phyloP scores from a whole-genome alignment of 768 basidiomycete species.

The Suillus brevipes region DNA sequence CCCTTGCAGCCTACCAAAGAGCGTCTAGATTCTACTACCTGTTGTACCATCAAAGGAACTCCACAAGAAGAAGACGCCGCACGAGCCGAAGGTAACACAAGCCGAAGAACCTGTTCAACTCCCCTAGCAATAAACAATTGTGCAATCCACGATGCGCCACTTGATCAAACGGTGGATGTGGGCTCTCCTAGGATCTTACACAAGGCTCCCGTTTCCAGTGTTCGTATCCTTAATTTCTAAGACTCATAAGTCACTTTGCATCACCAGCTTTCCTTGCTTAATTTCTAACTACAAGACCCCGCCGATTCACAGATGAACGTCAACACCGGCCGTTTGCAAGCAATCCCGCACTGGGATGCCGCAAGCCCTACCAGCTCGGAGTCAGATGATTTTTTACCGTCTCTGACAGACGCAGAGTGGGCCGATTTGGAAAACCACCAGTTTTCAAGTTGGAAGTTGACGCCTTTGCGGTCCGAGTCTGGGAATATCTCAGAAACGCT shows the following conservation, averaged over 20 bases:
- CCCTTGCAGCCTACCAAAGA: background rate
- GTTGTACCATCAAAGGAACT: background rate
- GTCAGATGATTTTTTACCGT: slow-evolving; percentile 8
- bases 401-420: slow-evolving; percentile 19
- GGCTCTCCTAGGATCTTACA: background rate
- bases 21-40: background rate
- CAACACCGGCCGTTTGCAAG: background rate
- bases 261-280: too few relatives aligned
- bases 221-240: background rate
- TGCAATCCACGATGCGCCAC: slow-evolving; percentile 11
- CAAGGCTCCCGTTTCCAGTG: background rate
- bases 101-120: background rate
- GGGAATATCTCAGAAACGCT: slow-evolving; percentile 15
- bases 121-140: slow-evolving; percentile 12
- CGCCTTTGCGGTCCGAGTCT: slow-evolving; percentile 3
- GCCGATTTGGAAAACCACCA: slow-evolving; percentile 17
- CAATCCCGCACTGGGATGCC: background rate
- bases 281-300: background rate
- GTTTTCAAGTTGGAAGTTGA: slow-evolving; percentile 5
- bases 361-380: background rate
- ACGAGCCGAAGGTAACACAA: background rate
- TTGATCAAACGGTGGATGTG: background rate
- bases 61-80: background rate
- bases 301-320: background rate
- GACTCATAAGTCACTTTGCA: too few relatives aligned